Evolutionary conservation across 2,329 filamentous ascomycete species (phyloP).

Genomic region (Didymella sp.): DNA sequence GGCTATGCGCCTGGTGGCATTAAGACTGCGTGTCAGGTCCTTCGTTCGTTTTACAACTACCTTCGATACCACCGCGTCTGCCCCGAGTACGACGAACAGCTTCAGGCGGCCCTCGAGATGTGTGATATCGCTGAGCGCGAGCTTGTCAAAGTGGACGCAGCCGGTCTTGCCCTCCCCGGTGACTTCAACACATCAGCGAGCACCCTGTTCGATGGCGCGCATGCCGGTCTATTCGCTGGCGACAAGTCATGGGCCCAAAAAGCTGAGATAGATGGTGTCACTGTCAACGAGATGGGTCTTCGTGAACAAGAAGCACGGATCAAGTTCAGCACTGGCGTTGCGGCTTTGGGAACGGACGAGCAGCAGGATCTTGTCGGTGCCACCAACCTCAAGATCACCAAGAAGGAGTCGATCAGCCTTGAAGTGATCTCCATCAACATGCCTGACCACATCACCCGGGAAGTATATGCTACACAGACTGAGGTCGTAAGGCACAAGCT

Average conservation of each 20-base stretch:
- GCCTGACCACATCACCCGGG: slow-evolving; percentile 49
- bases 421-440: slow-evolving; percentile 59
- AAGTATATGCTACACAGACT: slow-evolving; percentile 56
- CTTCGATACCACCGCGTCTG: slow-evolving; percentile 85
- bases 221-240: slow-evolving; percentile 53
- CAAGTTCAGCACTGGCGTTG: slow-evolving; percentile 60
- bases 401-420: slow-evolving; percentile 40
- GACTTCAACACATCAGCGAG: slow-evolving; percentile 80
- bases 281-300: slow-evolving; percentile 47
- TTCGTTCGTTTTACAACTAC: slow-evolving; percentile 90
- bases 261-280: slow-evolving; percentile 26
- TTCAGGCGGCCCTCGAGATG: slow-evolving; percentile 69
- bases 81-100: slow-evolving; percentile 74
- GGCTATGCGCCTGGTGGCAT: slow-evolving; percentile 60
- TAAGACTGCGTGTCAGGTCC: slow-evolving; percentile 67
- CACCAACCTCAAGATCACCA: slow-evolving; percentile 26
- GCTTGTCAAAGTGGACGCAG: slow-evolving; percentile 64
- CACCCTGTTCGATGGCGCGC: slow-evolving; percentile 68
- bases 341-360: slow-evolving; percentile 54
- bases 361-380: slow-evolving; percentile 48
- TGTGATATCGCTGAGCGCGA: slow-evolving; percentile 73
- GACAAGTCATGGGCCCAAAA: slow-evolving; percentile 53
- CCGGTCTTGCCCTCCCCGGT: slow-evolving; percentile 69
- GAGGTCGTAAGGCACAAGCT: slow-evolving; percentile 47
- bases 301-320: slow-evolving; percentile 56